Evolutionary conservation across 306 rosid genomes (phyloP).

Genomic region (Sphenostylis stenocarpa): DNA sequence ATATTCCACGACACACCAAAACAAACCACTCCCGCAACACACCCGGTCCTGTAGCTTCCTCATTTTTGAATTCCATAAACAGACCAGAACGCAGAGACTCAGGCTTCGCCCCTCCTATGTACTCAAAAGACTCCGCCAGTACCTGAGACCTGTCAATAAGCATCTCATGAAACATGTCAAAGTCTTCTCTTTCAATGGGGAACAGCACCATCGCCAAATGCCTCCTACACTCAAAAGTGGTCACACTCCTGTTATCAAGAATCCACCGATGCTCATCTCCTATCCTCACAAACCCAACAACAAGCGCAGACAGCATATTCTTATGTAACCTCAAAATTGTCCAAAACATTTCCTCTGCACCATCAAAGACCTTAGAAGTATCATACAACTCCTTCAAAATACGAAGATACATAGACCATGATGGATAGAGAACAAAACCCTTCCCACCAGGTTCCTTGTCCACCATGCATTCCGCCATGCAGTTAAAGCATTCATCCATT

Average conservation of each 20-base stretch:
- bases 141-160: constrained; percentile 76
- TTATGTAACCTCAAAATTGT: constrained; percentile 41
- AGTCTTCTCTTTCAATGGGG: constrained; percentile 61
- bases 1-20: constrained; percentile 76
- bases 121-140: constrained; percentile 69
- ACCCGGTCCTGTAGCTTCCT: constrained; percentile 92
- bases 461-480: constrained; percentile 48
- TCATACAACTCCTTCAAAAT: constrained; percentile 59
- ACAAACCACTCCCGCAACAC: constrained; percentile 85
- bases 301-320: constrained; percentile 43
- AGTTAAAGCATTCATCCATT: constrained; percentile 55
- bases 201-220: constrained; percentile 74
- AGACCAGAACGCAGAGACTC: constrained; percentile 56
- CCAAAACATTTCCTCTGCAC: constrained; percentile 58
- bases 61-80: constrained; percentile 73
- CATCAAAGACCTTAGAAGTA: constrained; percentile 52
- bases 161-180: constrained; percentile 68
- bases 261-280: constrained; percentile 63
- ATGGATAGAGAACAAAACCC: constrained; percentile 6
- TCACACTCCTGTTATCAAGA: constrained; percentile 53
- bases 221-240: constrained; percentile 67
- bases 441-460: constrained; percentile 34
- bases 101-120: constrained; percentile 53
- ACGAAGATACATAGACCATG: constrained; percentile 60
- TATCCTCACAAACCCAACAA: constrained; percentile 47